phyloP scores from a whole-genome alignment of 2,329 filamentous ascomycete genomes.

The Hypoxylon sp. region DNA sequence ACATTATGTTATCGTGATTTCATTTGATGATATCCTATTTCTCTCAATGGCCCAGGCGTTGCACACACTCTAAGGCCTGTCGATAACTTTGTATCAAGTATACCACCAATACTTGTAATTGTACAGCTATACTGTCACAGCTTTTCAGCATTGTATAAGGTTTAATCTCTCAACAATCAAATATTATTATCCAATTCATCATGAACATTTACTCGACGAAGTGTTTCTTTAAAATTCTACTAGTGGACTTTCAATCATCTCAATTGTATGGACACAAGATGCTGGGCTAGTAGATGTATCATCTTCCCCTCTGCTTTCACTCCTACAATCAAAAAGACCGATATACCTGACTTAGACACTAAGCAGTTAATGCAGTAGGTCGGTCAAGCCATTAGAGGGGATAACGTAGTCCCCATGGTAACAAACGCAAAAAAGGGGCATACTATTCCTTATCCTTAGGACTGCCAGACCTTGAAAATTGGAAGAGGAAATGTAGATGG shows the following conservation, averaged over 20 bases:
- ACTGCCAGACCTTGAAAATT: not conserved
- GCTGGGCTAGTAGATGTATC: no score
- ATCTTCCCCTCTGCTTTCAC: no score
- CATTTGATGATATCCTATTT: conserved; percentile 36
- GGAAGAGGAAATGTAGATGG: not conserved
- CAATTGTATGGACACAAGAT: no score
- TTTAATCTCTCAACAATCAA: not conserved
- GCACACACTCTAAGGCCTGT: not conserved
- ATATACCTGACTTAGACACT: no score
- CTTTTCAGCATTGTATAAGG: not conserved
- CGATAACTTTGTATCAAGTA: conserved; percentile 7
- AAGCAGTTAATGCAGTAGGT: not conserved
- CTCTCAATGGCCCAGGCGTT: not conserved
- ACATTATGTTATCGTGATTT: conserved; percentile 22
- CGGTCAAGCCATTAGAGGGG: not conserved
- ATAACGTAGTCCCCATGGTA: no score
- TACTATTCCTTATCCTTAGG: no score
- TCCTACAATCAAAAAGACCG: no score
- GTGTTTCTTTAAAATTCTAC: no score
- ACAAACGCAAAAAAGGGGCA: no score
- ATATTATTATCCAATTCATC: not conserved
- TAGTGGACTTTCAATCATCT: no score
- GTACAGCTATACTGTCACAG: conserved; percentile 2
- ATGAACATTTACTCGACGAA: no score
- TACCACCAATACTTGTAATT: not conserved